Conservation (phyloP, 73 alveolate genomes). For the Tetrahymena malaccensis region DNA sequence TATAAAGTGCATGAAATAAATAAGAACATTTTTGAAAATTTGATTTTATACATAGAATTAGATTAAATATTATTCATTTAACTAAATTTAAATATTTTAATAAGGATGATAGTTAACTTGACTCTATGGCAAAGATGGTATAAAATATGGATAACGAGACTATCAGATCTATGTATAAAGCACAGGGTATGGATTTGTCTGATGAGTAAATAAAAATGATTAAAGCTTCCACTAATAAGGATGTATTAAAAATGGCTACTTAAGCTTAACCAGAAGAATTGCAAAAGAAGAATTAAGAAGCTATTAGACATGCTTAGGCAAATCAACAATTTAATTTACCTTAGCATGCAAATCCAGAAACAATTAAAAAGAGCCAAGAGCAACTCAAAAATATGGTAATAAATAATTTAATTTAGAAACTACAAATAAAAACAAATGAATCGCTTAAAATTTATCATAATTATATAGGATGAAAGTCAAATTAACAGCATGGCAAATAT, state of each 20-base stretch:
- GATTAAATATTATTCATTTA: too few relatives aligned
- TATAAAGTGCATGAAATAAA: too few relatives aligned
- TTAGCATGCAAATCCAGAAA: background rate
- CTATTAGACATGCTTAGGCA: background rate
- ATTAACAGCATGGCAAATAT: slow-evolving; percentile 4
- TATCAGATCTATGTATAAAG: slow-evolving; percentile 38
- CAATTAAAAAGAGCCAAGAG: background rate
- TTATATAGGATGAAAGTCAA: background rate
- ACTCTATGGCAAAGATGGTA: slow-evolving; percentile 37
- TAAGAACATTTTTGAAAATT: too few relatives aligned
- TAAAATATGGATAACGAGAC: slow-evolving; percentile 60
- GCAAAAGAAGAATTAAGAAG: background rate
- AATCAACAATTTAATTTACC: too few relatives aligned
- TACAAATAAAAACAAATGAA: background rate
- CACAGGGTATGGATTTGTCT: slow-evolving; percentile 57
- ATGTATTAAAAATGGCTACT: slow-evolving; percentile 40
- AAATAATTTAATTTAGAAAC: background rate
- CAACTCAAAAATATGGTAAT: background rate
- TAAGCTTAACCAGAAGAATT: slow-evolving; percentile 16
- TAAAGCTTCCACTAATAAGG: slow-evolving; percentile 44
- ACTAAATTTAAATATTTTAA: too few relatives aligned
- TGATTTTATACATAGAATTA: too few relatives aligned
- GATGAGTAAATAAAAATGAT: slow-evolving; percentile 57
- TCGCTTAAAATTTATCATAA: background rate
- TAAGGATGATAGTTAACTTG: slow-evolving; percentile 45